These are phyloP conservation scores for Plasmodium blacklocki DNA, from an alignment of 169 alveolate species.

Conservation along the genomic window DNA sequence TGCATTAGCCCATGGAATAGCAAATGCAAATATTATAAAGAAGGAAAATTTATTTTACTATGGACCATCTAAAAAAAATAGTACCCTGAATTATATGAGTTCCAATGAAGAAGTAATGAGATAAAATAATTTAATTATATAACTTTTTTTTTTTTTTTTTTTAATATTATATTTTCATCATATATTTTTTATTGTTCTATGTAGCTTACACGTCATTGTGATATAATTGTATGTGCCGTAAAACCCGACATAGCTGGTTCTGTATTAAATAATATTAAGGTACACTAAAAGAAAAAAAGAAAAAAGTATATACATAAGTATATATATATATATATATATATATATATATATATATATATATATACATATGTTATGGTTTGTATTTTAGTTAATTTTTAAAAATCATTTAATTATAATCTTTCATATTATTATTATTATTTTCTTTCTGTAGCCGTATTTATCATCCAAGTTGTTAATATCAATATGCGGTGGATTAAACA, in stretches of 20 bases:
- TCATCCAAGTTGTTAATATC: constrained; percentile 50
- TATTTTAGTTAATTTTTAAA: background rate
- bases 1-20: constrained; percentile 70
- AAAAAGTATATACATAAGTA: background rate
- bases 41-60: constrained; percentile 57
- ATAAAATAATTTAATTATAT: constrained; percentile 2
- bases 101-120: constrained; percentile 36
- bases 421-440: background rate
- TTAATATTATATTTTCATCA: too few relatives aligned
- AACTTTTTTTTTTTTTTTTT: background rate
- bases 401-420: background rate
- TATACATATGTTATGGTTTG: background rate
- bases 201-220: constrained; percentile 37
- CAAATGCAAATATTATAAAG: constrained; percentile 25
- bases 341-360: constrained; percentile 8
- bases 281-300: background rate
- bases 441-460: constrained; percentile 1
- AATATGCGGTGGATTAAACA: constrained; percentile 67
- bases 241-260: constrained; percentile 63
- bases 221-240: constrained; percentile 67
- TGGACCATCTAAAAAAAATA: constrained; percentile 29
- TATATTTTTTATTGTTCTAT: background rate
- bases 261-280: constrained; percentile 53
- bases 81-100: constrained; percentile 11
- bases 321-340: background rate